Conservation (phyloP, 352 stramenopile genomes). For the Globisporangium middletonii region DNA sequence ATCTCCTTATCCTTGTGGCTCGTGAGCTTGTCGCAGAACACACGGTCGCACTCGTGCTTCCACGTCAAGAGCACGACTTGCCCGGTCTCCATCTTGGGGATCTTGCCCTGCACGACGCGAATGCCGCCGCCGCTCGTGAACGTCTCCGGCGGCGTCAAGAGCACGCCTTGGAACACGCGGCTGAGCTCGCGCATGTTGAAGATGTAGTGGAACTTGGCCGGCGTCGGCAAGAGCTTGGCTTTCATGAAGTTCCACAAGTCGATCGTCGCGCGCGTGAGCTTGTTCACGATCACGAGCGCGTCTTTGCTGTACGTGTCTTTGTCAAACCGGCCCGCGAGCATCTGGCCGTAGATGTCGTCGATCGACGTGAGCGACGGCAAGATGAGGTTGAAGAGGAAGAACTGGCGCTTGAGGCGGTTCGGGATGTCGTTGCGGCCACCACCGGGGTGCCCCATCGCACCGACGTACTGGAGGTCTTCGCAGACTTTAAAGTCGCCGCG, state of each 20-base stretch:
- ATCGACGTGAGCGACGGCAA: slow-evolving; percentile 96
- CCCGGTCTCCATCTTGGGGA: slow-evolving; percentile 87
- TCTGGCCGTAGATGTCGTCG: slow-evolving; percentile 99
- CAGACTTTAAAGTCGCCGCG: slow-evolving; percentile 98
- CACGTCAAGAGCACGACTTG: slow-evolving; percentile 94
- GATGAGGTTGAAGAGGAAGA: slow-evolving; percentile 99
- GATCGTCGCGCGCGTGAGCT: slow-evolving; percentile 95
- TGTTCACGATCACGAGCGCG: slow-evolving; percentile 80
- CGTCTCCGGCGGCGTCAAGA: slow-evolving; percentile 94
- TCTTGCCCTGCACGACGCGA: slow-evolving; percentile 76
- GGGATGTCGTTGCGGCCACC: slow-evolving; percentile 98
- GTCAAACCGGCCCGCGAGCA: slow-evolving; percentile 94
- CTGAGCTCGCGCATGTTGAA: slow-evolving; percentile 99
- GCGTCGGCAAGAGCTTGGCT: slow-evolving; percentile 95
- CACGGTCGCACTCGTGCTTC: slow-evolving; percentile 97
- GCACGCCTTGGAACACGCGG: slow-evolving; percentile 96
- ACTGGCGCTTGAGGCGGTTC: slow-evolving; percentile 99
- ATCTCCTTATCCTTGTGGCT: slow-evolving; percentile 96
- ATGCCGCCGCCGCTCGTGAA: slow-evolving; percentile 89
- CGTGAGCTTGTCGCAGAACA: slow-evolving; percentile 98
- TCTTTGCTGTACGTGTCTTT: slow-evolving; percentile 83
- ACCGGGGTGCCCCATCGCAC: slow-evolving; percentile 96
- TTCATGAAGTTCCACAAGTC: slow-evolving; percentile 97
- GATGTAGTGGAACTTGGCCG: slow-evolving; percentile 98
- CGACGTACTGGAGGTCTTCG: slow-evolving; percentile 97